Evolutionary conservation across 768 basidiomycete genomes (phyloP).

Genomic region (Mycena belliarum): DNA sequence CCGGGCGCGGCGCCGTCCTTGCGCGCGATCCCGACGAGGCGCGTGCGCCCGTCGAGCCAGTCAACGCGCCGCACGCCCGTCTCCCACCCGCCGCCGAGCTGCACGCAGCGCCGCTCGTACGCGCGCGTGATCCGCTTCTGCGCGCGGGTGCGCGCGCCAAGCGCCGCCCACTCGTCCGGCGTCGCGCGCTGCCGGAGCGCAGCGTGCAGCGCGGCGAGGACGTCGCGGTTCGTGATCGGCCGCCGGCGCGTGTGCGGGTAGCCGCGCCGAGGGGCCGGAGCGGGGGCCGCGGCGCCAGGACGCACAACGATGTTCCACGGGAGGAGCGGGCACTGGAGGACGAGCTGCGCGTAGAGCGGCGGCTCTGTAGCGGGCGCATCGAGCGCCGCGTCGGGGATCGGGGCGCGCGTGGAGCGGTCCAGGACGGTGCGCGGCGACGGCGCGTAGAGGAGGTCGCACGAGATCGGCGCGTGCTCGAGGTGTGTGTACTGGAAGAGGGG

Average conservation of each 20-base stretch:
- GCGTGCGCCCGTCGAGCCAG: slow-evolving; percentile 63
- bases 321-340: slow-evolving; percentile 57
- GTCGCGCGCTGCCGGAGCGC: slow-evolving; percentile 59
- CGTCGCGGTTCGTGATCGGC: slow-evolving; percentile 61
- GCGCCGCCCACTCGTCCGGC: slow-evolving; percentile 62
- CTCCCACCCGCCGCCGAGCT: slow-evolving; percentile 67
- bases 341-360: slow-evolving; percentile 47
- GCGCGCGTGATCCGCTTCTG: slow-evolving; percentile 62
- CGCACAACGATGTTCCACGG: slow-evolving; percentile 62
- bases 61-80: slow-evolving; percentile 68
- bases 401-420: slow-evolving; percentile 51
- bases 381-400: slow-evolving; percentile 58
- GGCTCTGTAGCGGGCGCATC: slow-evolving; percentile 68
- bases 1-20: not conserved
- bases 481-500: slow-evolving; percentile 60
- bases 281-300: slow-evolving; percentile 18
- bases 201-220: slow-evolving; percentile 59
- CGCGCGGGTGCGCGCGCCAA: slow-evolving; percentile 54
- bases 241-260: slow-evolving; percentile 20
- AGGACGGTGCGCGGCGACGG: slow-evolving; percentile 60
- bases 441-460: slow-evolving; percentile 57
- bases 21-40: slow-evolving; percentile 56
- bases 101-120: slow-evolving; percentile 62
- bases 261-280: not conserved
- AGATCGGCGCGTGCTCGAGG: slow-evolving; percentile 59